Conservation (phyloP, 805 yeast genomes). For the Saturnispora diversa region DNA sequence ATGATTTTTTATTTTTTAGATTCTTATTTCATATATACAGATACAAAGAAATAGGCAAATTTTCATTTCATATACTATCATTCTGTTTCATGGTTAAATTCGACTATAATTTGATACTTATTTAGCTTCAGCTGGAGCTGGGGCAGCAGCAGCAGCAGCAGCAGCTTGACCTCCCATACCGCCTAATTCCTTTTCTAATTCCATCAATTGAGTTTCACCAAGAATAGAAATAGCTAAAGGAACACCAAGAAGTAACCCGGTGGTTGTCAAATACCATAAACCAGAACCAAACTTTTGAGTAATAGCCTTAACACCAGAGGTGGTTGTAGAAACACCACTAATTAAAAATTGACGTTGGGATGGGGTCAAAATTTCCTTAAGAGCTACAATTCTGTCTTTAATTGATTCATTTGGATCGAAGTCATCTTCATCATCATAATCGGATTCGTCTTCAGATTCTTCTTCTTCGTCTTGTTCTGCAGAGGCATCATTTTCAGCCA, state of each 20-base stretch:
- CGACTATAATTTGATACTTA: not conserved
- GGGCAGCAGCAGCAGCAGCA: slow-evolving; percentile 12
- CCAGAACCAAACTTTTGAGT: slow-evolving; percentile 61
- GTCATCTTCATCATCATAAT: slow-evolving; percentile 60
- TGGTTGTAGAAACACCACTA: slow-evolving; percentile 23
- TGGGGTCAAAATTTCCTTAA: slow-evolving; percentile 88
- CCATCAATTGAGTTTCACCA: slow-evolving; percentile 88
- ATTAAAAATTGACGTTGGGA: slow-evolving; percentile 54
- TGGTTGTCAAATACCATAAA: slow-evolving; percentile 80
- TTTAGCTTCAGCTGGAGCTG: slow-evolving; percentile 14
- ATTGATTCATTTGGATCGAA: slow-evolving; percentile 80
- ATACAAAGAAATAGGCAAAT: too few species aligned
- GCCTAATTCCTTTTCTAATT: slow-evolving; percentile 81
- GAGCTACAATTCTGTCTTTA: slow-evolving; percentile 79
- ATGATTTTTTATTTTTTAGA: too few species aligned
- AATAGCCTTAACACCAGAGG: slow-evolving; percentile 38
- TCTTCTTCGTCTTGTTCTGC: slow-evolving; percentile 31
- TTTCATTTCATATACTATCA: not conserved
- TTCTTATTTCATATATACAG: too few species aligned
- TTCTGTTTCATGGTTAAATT: not conserved
- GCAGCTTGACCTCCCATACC: slow-evolving; percentile 15
- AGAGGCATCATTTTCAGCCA: slow-evolving; percentile 28
- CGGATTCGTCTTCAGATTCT: slow-evolving; percentile 36
- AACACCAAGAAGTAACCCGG: slow-evolving; percentile 80
- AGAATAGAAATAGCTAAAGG: slow-evolving; percentile 86